Conservation (phyloP, 1,139 yeast species). For the Suhomyces maxii region DNA sequence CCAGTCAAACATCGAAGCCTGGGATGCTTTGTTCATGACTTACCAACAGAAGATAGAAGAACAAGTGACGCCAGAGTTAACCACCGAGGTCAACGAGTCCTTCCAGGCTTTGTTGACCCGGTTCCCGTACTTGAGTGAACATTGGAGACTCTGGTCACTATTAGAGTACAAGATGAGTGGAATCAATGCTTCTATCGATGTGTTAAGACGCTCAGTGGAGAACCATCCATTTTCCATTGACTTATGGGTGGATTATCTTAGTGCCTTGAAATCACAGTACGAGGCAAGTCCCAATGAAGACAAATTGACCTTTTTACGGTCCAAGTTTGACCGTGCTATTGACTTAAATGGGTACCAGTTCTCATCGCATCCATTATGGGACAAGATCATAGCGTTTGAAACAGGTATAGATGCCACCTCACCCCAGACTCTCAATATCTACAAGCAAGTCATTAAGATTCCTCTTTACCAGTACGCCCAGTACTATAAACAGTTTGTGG, state of each 20-base stretch:
- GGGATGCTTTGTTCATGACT: conserved; percentile 32
- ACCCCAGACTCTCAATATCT: conserved; percentile 30
- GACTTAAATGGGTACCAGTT: conserved; percentile 54
- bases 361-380: conserved; percentile 67
- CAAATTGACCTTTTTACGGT: conserved; percentile 28
- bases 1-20: conserved; percentile 28
- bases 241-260: conserved; percentile 66
- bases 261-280: conserved; percentile 45
- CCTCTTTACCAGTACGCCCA: conserved; percentile 74
- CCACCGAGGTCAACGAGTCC: conserved; percentile 12
- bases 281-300: conserved; percentile 14
- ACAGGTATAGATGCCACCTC: conserved; percentile 19
- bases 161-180: conserved; percentile 58
- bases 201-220: conserved; percentile 48
- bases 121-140: conserved; percentile 57
- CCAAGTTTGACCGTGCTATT: conserved; percentile 41
- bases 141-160: conserved; percentile 62
- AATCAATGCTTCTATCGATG: conserved; percentile 44
- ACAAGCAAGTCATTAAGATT: conserved; percentile 44
- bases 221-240: conserved; percentile 58
- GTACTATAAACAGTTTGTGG: conserved; percentile 54
- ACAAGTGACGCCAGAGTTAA: neutral
- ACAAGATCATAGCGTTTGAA: conserved; percentile 55
- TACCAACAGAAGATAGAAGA: conserved; percentile 22
- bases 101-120: conserved; percentile 35